Evolutionary conservation across 2,329 filamentous ascomycete species (phyloP).

Genomic region (Fusarium tanahbumbuense): DNA sequence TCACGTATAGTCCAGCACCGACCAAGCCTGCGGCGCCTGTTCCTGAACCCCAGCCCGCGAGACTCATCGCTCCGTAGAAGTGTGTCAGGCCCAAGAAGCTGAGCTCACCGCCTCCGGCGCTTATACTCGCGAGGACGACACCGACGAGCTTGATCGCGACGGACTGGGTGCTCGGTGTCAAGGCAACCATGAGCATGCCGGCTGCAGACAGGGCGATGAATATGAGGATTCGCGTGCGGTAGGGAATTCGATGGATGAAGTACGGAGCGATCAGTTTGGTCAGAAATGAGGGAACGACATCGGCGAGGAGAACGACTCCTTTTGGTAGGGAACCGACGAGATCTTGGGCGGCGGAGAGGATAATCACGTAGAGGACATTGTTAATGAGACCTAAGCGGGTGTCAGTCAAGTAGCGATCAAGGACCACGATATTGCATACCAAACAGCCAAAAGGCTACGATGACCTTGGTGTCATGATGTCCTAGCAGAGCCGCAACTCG

Average conservation of each 20-base stretch:
- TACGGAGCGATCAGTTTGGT: constrained; percentile 92
- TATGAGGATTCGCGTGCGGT: constrained; percentile 76
- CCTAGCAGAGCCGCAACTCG: constrained; percentile 72
- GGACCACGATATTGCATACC: constrained; percentile 63
- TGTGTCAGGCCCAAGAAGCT: constrained; percentile 93
- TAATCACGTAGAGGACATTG: constrained; percentile 97
- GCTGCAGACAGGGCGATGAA: constrained; percentile 80
- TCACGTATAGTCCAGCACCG: constrained; percentile 87
- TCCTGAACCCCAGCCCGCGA: constrained; percentile 92
- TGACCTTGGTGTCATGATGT: constrained; percentile 76
- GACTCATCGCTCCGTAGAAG: constrained; percentile 87
- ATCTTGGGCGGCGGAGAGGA: constrained; percentile 93
- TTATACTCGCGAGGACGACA: constrained; percentile 85
- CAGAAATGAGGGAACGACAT: constrained; percentile 89
- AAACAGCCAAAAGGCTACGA: constrained; percentile 91
- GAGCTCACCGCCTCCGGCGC: constrained; percentile 87
- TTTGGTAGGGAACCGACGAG: constrained; percentile 94
- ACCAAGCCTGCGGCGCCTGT: constrained; percentile 90
- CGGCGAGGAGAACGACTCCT: constrained; percentile 90
- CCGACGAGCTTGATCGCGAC: constrained; percentile 83
- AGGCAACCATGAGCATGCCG: constrained; percentile 90
- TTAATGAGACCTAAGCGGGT: constrained; percentile 71
- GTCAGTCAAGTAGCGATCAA: fast-evolving
- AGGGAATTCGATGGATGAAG: constrained; percentile 90
- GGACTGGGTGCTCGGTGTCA: constrained; percentile 75